Evolutionary conservation across 768 basidiomycete species (phyloP), one percentile per base, ranked within the genome.

Genomic region (Suillus tomentosus): DNA sequence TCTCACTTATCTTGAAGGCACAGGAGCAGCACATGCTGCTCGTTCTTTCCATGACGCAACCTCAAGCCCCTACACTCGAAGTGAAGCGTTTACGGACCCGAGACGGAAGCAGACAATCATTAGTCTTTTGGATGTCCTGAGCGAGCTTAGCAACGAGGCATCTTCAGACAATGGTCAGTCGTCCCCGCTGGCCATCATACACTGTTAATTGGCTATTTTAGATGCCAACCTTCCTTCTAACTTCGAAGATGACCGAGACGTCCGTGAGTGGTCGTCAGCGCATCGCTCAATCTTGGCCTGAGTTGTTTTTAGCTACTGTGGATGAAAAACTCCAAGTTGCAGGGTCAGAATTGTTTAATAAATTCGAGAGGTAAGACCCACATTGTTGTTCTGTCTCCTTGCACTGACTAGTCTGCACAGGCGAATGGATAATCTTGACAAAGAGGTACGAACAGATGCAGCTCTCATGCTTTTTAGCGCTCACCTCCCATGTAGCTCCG

Each of bases 301-400:
- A 47, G 61, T 60, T 51, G 65, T 61, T 13, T 76, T 73, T 67
- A 75, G 84, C 80, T 17, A 80, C 78, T 45, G 78, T 80, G 50
- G 83, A 85, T 60, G 85, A 86, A 64, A 81, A 81, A 64, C 68
- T 83, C 27, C 82, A 82, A 65, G 78, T 74, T 62, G 80, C 82
- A 5, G 84, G 84, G 4, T 82, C 83, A 3, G 81, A 82, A 40
- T 71, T 78, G 15, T 85, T 85, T 71, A 72, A 77, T 60, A 76
- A 70, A 56, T 85, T 85, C 62, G 78, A 86, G 68, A 82, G 71
- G 84, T 81, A 57, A 15, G 79, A 67, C 5, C 22, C 51, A 17
- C 34, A 36, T 50, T 22, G 65, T 56, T 54, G 17, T 47, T 6
- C 45, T 55, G n/a, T 55, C 63, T 51, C 50, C 13, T 65, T 58